Evolutionary conservation across 148 eudicot species (phyloP).

Genomic region (Linanthus parryae): DNA sequence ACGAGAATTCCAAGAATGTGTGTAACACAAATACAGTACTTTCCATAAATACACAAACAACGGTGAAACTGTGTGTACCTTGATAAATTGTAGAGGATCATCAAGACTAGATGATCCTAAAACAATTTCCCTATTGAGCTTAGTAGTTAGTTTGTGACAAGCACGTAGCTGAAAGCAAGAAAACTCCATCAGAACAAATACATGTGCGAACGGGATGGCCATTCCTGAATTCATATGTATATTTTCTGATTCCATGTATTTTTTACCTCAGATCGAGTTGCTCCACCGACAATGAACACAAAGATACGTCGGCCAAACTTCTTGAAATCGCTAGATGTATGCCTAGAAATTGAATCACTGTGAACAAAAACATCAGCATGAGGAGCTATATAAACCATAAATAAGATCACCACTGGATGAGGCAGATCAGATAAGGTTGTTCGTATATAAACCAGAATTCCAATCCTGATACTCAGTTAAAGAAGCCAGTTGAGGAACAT

Average conservation of each 20-base stretch:
- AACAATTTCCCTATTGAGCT: slow-evolving; percentile 79
- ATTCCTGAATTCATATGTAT: not conserved
- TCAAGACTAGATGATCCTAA: slow-evolving; percentile 90
- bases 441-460: too few relatives aligned
- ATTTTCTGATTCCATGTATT: not conserved
- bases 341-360: slow-evolving; percentile 83
- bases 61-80: slow-evolving; percentile 40
- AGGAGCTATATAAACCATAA: too few relatives aligned
- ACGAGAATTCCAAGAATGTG: too few relatives aligned
- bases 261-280: slow-evolving; percentile 87
- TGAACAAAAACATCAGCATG: too few relatives aligned
- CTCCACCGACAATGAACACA: slow-evolving; percentile 92
- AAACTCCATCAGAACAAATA: not conserved
- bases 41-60: not conserved
- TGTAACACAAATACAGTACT: not conserved
- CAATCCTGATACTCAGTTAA: too few relatives aligned
- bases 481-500: too few relatives aligned
- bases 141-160: slow-evolving; percentile 77
- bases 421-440: too few relatives aligned
- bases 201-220: not conserved
- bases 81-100: slow-evolving; percentile 82
- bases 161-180: slow-evolving; percentile 56
- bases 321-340: slow-evolving; percentile 79
- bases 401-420: too few relatives aligned
- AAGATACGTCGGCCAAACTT: slow-evolving; percentile 85